Conservation (phyloP, 2,329 filamentous ascomycete species). For the Aspergillus fructus region DNA sequence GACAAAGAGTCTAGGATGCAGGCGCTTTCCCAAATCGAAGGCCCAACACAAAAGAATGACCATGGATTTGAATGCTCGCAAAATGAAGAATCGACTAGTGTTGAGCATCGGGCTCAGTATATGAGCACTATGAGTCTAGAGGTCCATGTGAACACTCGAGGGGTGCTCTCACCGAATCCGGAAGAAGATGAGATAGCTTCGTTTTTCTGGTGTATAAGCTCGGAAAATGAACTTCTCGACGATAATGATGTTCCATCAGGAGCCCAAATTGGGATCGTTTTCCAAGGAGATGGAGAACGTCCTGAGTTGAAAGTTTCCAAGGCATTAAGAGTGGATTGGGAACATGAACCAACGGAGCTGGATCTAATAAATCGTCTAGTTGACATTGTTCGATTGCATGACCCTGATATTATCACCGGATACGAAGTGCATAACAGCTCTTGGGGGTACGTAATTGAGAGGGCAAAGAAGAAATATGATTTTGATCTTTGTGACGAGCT, state of each 20-base stretch:
- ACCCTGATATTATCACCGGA: slow-evolving; percentile 90
- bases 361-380: slow-evolving; percentile 84
- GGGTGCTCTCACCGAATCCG: slow-evolving; percentile 78
- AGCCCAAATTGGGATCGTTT: slow-evolving; percentile 68
- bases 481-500: slow-evolving; percentile 90
- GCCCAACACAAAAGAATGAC: slow-evolving; percentile 77
- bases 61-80: slow-evolving; percentile 86
- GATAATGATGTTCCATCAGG: slow-evolving; percentile 50
- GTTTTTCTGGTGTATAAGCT: slow-evolving; percentile 86
- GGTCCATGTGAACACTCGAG: slow-evolving; percentile 84
- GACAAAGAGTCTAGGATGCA: slow-evolving; percentile 26
- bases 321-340: slow-evolving; percentile 63
- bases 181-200: slow-evolving; percentile 85
- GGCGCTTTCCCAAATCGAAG: slow-evolving; percentile 78
- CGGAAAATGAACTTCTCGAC: slow-evolving; percentile 62
- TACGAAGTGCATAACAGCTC: slow-evolving; percentile 92
- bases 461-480: slow-evolving; percentile 81
- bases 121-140: slow-evolving; percentile 98
- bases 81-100: slow-evolving; percentile 69
- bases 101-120: slow-evolving; percentile 82
- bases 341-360: slow-evolving; percentile 75
- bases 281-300: slow-evolving; percentile 63
- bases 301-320: slow-evolving; percentile 63
- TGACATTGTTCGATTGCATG: slow-evolving; percentile 76
- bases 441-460: slow-evolving; percentile 94